Evolutionary conservation across 2,329 filamentous ascomycete genomes (phyloP), one percentile per base, ranked within the genome.

Genomic region (Cladorrhinum sp.): DNA sequence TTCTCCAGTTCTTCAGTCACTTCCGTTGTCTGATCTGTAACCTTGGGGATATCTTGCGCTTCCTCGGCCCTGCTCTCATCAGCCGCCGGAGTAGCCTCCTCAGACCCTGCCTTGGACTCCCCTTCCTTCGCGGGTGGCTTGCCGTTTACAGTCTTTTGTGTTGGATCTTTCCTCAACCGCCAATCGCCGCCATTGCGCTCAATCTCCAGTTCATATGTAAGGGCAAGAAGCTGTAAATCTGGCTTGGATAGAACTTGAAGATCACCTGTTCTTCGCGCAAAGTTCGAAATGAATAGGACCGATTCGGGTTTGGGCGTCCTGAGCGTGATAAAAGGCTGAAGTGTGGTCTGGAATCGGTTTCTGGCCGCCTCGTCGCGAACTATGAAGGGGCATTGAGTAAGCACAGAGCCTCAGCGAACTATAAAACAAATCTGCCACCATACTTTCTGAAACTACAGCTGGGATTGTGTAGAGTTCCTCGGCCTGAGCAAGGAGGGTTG

Each of bases 181-280:
- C 91, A 96, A 72, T 96, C 88, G 1, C 93, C 93, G n/a, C 87
- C 86, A 72, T 96, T 96, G 61, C 88, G 81, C 78, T 98, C 93
- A 69, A 91, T 90, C 69, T 98, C 93, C n/a, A 98, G 73, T 73
- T 99, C 95, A 73, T 98, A 98, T 1, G 92, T 90, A 59, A 99
- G 79, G 8, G 93, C 95, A 70, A 98, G 79, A 45, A 99, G 83
- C 67, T 96, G 90, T 62, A 98, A 79, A 85, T 99, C 95, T 1
- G 92, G 90, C 71, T 84, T 86, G 76, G 93, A 97, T 61, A 99
- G 78, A 0, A 97, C 93, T 10, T 89, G 85, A 64, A 93, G 81
- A 74, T 99, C 95, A 58, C 95, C 95, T 0, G 95, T 98, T 73
- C 87, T 89, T 58, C 91, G 85, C 50, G 95, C 91, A 78, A 98